These are phyloP conservation scores for Gaeumannomyces sp. DNA, from an alignment of 2,329 filamentous ascomycete genomes.

Conservation along the genomic window DNA sequence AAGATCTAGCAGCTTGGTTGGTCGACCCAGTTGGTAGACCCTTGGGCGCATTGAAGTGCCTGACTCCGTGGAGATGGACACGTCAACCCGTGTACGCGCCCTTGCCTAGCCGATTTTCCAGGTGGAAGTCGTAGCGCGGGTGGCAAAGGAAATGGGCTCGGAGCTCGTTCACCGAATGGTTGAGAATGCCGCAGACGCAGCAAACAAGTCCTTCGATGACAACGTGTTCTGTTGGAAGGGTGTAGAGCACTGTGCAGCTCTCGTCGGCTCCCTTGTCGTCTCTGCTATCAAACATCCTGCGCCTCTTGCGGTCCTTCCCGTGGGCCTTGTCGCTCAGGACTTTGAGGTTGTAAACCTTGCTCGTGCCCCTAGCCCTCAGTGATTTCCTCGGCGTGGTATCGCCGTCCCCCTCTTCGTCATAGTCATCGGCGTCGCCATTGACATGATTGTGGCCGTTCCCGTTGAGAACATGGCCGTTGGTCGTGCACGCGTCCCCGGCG, in stretches of 20 bases:
- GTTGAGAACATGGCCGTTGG: constrained; percentile 13
- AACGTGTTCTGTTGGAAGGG: constrained; percentile 37
- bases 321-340: constrained; percentile 51
- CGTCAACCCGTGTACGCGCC: constrained; percentile 33
- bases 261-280: constrained; percentile 17
- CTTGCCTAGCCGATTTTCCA: constrained; percentile 30
- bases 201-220: constrained; percentile 44
- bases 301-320: constrained; percentile 42
- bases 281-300: constrained; percentile 26
- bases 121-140: constrained; percentile 36
- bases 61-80: constrained; percentile 24
- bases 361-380: constrained; percentile 39
- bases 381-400: constrained; percentile 47
- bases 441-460: constrained; percentile 6
- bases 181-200: constrained; percentile 41
- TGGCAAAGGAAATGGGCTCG: constrained; percentile 44
- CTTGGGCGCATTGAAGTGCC: constrained; percentile 21
- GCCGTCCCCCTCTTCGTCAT: constrained; percentile 36
- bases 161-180: constrained; percentile 42
- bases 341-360: constrained; percentile 54
- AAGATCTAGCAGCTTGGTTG: constrained; percentile 38
- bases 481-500: background rate
- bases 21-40: constrained; percentile 36
- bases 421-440: constrained; percentile 30
- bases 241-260: constrained; percentile 41